Percentiles rank a stretch among this genome's conserved stretches.
Evolutionary conservation across 495 filamentous ascomycete genomes (phyloP).

Genomic region (Neurospora sp.): DNA sequence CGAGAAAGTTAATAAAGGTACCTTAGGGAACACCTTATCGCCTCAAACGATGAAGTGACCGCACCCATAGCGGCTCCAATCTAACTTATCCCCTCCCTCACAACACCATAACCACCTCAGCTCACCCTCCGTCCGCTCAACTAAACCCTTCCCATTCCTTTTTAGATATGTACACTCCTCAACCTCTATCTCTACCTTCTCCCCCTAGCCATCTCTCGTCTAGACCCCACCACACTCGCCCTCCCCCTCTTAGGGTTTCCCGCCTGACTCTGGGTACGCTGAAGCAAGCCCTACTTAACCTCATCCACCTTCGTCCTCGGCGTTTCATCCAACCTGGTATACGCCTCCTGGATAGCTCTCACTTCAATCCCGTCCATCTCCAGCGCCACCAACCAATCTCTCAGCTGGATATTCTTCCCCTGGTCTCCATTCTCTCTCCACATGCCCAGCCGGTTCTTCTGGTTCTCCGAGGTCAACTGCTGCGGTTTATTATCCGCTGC

Average conservation of each 20-base stretch:
- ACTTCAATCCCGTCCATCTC: constrained; percentile 49
- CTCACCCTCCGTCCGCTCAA: background rate
- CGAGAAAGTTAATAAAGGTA: background rate
- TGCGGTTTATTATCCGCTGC: constrained; percentile 14
- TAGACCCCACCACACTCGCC: background rate
- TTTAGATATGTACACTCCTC: background rate
- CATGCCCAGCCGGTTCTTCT: constrained; percentile 40
- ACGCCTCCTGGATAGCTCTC: constrained; percentile 43
- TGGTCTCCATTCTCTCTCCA: constrained; percentile 53
- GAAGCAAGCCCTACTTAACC: background rate
- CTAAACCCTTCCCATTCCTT: background rate
- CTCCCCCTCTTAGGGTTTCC: background rate
- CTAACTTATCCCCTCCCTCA: background rate
- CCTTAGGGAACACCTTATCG: too few species aligned
- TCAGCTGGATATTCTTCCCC: constrained; percentile 55
- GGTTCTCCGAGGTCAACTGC: constrained; percentile 22
- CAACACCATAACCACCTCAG: background rate
- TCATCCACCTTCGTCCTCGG: background rate
- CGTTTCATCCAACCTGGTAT: constrained; percentile 39
- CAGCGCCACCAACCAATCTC: constrained; percentile 56
- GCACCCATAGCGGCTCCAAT: background rate
- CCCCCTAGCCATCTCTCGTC: background rate
- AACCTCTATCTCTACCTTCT: background rate
- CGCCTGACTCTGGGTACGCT: background rate
- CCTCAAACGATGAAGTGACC: background rate